These are phyloP conservation scores for Amanita pseudoporphyria DNA, from an alignment of 768 basidiomycete genomes.

Conservation along the genomic window DNA sequence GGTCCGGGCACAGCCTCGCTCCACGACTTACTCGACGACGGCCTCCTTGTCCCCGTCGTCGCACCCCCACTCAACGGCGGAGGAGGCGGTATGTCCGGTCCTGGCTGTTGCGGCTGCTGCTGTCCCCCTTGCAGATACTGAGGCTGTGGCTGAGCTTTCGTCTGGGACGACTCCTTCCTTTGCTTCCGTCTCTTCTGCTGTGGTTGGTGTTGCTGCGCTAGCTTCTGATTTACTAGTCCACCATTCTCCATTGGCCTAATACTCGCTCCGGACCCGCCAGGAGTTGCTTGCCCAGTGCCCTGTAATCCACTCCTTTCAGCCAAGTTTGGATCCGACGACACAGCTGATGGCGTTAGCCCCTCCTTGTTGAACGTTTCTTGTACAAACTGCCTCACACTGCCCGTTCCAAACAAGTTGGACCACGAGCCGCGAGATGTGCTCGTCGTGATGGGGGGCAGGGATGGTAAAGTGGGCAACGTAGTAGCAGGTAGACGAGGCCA, in stretches of 20 bases:
- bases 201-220: slow-evolving; percentile 1
- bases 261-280: background rate
- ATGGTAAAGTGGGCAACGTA: slow-evolving; percentile 25
- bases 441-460: slow-evolving; percentile 23
- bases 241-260: background rate
- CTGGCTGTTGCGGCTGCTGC: background rate
- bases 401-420: slow-evolving; percentile 69
- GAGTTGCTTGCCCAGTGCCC: background rate
- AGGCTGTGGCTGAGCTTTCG: slow-evolving; percentile 1
- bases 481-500: slow-evolving; percentile 34
- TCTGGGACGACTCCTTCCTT: slow-evolving; percentile 16
- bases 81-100: background rate
- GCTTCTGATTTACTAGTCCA: background rate
- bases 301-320: background rate
- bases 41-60: slow-evolving; percentile 21
- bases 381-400: slow-evolving; percentile 56
- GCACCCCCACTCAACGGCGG: background rate
- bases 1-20: slow-evolving; percentile 19
- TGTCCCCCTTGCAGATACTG: background rate
- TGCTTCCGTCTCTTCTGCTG: slow-evolving; percentile 9
- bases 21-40: slow-evolving; percentile 7
- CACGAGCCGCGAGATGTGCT: slow-evolving; percentile 63
- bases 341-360: slow-evolving; percentile 29
- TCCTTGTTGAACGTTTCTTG: slow-evolving; percentile 38
- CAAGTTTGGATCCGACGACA: slow-evolving; percentile 1